Evolutionary conservation across 345 rosid genomes (phyloP), one percentile per base, ranked within the genome.

Genomic region (Raphanus raphanistrum): DNA sequence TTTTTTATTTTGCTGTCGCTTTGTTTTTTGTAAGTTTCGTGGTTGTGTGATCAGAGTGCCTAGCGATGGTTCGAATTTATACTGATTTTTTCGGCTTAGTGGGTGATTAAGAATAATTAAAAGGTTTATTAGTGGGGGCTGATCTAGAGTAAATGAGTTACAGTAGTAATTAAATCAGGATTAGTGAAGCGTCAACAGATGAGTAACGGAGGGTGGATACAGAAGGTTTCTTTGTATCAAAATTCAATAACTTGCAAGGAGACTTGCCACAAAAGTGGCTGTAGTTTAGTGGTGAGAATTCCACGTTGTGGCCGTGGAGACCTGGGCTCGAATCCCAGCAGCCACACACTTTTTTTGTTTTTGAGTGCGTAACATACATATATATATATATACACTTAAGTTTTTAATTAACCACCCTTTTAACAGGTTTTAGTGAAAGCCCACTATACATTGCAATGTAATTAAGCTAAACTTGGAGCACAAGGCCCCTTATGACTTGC

Each of bases 301-400:
- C 88, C 84, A 89, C 87, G 87, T 89, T 85, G 93, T 86, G 93
- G 89, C 93, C 93, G 90, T 89, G 88, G 90, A 80, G 90, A 89
- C 90, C 93, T 84, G 88, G 90, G 93, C 93, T 90, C 88, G 91
- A 90, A 84, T 88, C 88, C 91, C 86, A 88, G 89, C 91, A 87
- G 91, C 89, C 91, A 86, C 91, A 87, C 8, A n/a, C 13, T 5
- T 4, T 38, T 43, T 68, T 59, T 7, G 6, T 5, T 1, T 1
- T 21, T 21, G 21, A 21, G 21, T 0, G 4, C 9, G 4, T 41
- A 27, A 16, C 10, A 10, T 21, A 21, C 21, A 21, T 21, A 21
- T 1, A 10, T 38, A 8, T 5, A 0, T 61, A 9, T 55, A 0
- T 61, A 9, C 21, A 21, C 29, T 25, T 4, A 59, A 26, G 15